A percentile compares a stretch with the other conserved stretches of the same genome.
phyloP scores from a whole-genome alignment of 305 asterid species.

The Fraxinus angustifolia region DNA sequence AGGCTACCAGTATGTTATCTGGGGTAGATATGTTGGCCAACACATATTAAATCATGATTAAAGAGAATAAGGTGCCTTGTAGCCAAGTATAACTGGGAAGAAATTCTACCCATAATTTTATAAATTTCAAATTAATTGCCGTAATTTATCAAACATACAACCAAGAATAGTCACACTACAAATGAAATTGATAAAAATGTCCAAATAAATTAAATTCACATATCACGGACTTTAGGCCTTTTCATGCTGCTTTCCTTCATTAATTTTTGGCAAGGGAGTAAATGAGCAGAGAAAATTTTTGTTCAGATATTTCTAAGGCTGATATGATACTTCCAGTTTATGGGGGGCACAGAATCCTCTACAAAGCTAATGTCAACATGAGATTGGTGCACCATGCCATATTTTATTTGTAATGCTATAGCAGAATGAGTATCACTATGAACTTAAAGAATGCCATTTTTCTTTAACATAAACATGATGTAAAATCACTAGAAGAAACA shows the following conservation, averaged over 20 bases:
- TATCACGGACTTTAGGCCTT: constrained; percentile 2
- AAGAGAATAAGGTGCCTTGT: constrained; percentile 5
- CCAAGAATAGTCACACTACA: constrained; percentile 9
- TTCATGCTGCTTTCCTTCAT: neutral
- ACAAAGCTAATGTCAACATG: constrained; percentile 5
- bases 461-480: constrained; percentile 12
- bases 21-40: neutral
- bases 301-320: constrained; percentile 10
- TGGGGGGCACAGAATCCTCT: constrained; percentile 6
- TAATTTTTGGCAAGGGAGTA: constrained; percentile 1
- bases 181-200: constrained; percentile 10
- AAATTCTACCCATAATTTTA: neutral
- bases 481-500: neutral
- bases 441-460: neutral
- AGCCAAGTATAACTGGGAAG: neutral
- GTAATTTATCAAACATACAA: constrained; percentile 11
- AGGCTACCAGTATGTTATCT: constrained; percentile 10
- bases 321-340: constrained; percentile 7
- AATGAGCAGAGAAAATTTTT: neutral
- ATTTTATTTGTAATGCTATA: constrained; percentile 1
- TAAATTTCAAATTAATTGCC: neutral
- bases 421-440: constrained; percentile 20
- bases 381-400: neutral
- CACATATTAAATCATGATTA: neutral
- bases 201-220: constrained; percentile 9